Conservation (phyloP, 1,284 basidiomycete genomes). For the Malassezia globosa region DNA sequence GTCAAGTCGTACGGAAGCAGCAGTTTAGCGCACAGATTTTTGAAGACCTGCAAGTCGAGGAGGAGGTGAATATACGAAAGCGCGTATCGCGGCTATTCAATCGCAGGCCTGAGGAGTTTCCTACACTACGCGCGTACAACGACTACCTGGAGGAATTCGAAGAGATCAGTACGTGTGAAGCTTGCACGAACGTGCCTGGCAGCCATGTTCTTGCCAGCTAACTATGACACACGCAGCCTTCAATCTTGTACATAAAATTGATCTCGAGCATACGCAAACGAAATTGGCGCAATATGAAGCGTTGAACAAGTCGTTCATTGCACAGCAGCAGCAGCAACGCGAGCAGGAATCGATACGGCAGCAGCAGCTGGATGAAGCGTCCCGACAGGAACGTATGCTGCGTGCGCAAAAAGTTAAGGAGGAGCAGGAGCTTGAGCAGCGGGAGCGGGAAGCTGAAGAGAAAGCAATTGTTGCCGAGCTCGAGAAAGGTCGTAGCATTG, state of each 20-base stretch:
- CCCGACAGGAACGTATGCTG: conserved; percentile 23
- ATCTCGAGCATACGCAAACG: conserved; percentile 71
- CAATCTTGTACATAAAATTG: conserved; percentile 84
- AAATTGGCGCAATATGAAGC: conserved; percentile 66
- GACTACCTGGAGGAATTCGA: conserved; percentile 94
- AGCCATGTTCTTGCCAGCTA: no score
- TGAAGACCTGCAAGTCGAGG: conserved; percentile 89
- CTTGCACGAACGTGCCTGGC: no score
- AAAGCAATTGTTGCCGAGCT: conserved; percentile 34
- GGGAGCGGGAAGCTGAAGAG: conserved; percentile 28
- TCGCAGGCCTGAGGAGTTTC: conserved; percentile 81
- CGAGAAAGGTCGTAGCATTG: conserved; percentile 29
- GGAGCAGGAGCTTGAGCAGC: conserved; percentile 31
- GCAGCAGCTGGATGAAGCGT: conserved; percentile 27
- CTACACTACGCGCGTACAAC: conserved; percentile 70
- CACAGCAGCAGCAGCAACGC: conserved; percentile 23
- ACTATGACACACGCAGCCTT: conserved; percentile 57
- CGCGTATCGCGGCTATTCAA: conserved; percentile 74
- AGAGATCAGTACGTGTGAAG: conserved; percentile 63
- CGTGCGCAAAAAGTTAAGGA: conserved; percentile 26
- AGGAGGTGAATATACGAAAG: conserved; percentile 79
- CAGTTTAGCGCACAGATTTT: conserved; percentile 95
- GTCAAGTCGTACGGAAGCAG: conserved; percentile 75
- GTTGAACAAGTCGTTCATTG: conserved; percentile 29
- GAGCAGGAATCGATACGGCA: conserved; percentile 32